Evolutionary conservation across 2,329 filamentous ascomycete genomes (phyloP).

Genomic region (Hypoxylon rubiginosum): DNA sequence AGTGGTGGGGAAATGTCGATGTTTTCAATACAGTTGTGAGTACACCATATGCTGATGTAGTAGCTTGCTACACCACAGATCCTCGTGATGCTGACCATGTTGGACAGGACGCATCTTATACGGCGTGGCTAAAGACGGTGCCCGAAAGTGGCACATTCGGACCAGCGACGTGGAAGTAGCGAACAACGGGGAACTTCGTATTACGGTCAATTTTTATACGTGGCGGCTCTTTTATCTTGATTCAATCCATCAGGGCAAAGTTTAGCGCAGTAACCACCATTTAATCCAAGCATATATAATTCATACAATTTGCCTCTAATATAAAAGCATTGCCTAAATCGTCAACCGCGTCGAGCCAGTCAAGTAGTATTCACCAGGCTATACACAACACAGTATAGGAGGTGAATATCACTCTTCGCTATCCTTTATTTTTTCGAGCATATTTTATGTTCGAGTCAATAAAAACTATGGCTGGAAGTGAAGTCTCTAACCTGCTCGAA

Average conservation of each 20-base stretch:
- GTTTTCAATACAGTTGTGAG: conserved; percentile 54
- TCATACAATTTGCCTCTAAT: background rate
- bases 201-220: background rate
- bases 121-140: conserved; percentile 51
- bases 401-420: background rate
- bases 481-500: no score
- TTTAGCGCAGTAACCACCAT: background rate
- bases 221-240: background rate
- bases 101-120: conserved; percentile 52
- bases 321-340: background rate
- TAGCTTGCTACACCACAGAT: conserved; percentile 50
- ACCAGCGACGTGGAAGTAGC: conserved; percentile 53
- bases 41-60: conserved; percentile 35
- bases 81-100: conserved; percentile 40
- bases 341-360: background rate
- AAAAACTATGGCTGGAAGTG: background rate
- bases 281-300: background rate
- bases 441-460: background rate
- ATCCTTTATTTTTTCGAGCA: background rate
- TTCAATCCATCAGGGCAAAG: background rate
- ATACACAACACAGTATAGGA: background rate
- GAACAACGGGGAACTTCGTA: background rate
- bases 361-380: background rate
- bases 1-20: conserved; percentile 67
- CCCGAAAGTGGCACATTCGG: conserved; percentile 54